A percentile compares a stretch with the other conserved stretches of the same genome.
These are phyloP conservation scores for Mrakia frigida DNA, from an alignment of 768 basidiomycete species.

Conservation along the genomic window DNA sequence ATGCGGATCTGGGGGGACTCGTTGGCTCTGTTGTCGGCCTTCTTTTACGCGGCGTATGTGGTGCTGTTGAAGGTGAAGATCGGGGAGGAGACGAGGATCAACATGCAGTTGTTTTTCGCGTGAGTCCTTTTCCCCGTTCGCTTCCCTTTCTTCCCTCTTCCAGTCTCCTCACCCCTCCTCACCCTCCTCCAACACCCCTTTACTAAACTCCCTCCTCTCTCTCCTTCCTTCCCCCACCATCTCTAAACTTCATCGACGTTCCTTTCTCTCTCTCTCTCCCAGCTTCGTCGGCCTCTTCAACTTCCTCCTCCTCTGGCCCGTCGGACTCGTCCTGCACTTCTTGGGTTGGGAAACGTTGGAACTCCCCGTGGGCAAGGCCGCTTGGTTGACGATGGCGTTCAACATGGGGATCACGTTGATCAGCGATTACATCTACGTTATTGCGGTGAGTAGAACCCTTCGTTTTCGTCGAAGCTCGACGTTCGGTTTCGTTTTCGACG, in stretches of 20 bases:
- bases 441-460: constrained; percentile 32
- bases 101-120: constrained; percentile 64
- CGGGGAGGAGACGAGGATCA: constrained; percentile 69
- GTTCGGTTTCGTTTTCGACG: neutral
- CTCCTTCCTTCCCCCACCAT: neutral
- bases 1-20: constrained; percentile 56
- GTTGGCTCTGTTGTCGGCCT: constrained; percentile 76
- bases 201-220: neutral
- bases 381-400: constrained; percentile 52
- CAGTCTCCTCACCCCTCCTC: neutral
- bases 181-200: neutral
- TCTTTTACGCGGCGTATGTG: constrained; percentile 84
- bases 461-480: neutral
- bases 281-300: constrained; percentile 56
- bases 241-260: too few relatives aligned
- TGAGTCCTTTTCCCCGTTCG: neutral
- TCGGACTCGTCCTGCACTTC: constrained; percentile 70
- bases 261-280: neutral
- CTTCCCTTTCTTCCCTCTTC: neutral
- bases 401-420: constrained; percentile 51
- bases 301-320: constrained; percentile 66
- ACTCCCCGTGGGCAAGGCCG: constrained; percentile 54
- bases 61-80: constrained; percentile 84
- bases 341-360: constrained; percentile 68
- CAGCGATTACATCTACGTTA: constrained; percentile 61